Base-by-base conservation (phyloP, 495 filamentous ascomycete species). In the Apodospora peruviana region DNA sequence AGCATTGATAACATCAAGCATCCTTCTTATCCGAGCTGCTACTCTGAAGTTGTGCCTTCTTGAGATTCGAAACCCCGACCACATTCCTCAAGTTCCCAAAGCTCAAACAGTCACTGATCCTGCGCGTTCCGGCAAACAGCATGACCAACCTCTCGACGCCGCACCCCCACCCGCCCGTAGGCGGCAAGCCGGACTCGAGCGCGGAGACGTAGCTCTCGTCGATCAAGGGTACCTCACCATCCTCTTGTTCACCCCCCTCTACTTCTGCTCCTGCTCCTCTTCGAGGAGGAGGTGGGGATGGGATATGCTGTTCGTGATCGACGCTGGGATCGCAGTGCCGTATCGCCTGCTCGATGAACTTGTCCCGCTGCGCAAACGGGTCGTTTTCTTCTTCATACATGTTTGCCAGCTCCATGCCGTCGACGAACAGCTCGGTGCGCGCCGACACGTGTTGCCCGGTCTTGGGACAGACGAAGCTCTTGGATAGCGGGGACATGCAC, bases 381-480 rank as follows among this genome's bases (percentile, higher is more conserved):
- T 87, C 87, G 67, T 97, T 98, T 68, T 98, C 93, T 69, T 98
- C 93, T 68, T 98, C 93, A 71, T 98, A 98, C 59, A 86, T 88
- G 64, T 98, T 98, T 8, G 91, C 87, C 25, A 95, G 69, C 59
- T 98, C 93, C 39, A 76, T 75, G 12, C 84, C 82, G 35, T 77
- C 62, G 58, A 96, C 78, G 69, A 96, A 97, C 32, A 98, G 81
- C 64, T 98, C 93, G 2, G 84, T 87, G 35, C 93, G 84, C 2
- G 88, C 87, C 2, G 90, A 83, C 8, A 81, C 68, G 7, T 64
- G 47, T 53, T 95, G 89, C n/a, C 74, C 66, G 0, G 79, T 87
- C 2, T 58, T 60, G 1, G 80, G 76, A 57, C 78, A 77, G 18
- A 61, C 24, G 70, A 89, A 94, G 22, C 86, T 88, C 69, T 98